Evolutionary conservation across 371 early-diverging fungal genomes (phyloP).

Genomic region (Mucor indicus): DNA sequence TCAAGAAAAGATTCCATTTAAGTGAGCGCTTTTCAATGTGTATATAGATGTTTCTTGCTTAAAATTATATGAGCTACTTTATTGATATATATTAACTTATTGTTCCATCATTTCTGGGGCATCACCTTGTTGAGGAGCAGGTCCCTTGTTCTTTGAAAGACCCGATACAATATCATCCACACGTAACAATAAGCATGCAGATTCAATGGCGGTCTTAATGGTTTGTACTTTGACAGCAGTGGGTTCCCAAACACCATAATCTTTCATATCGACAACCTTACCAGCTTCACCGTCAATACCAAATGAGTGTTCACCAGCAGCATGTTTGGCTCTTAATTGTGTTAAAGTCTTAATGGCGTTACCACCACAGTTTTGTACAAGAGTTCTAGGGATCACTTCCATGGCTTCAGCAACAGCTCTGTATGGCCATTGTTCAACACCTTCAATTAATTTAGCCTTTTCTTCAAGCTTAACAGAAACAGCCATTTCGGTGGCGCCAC

Average conservation of each 20-base stretch:
- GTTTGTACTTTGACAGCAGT: conserved; percentile 99
- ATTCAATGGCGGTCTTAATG: conserved; percentile 99
- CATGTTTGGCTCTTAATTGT: conserved; percentile 95
- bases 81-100: too few relatives aligned
- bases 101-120: conserved; percentile 13
- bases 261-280: conserved; percentile 94
- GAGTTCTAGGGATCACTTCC: conserved; percentile 97
- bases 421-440: conserved; percentile 97
- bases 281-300: conserved; percentile 98
- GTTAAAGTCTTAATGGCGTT: conserved; percentile 95
- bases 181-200: conserved; percentile 89
- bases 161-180: conserved; percentile 98
- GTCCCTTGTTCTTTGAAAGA: conserved; percentile 62
- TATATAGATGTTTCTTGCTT: too few relatives aligned
- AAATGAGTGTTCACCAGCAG: conserved; percentile 81
- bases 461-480: conserved; percentile 85
- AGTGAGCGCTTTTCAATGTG: too few relatives aligned
- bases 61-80: too few relatives aligned
- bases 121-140: conserved; percentile 17
- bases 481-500: conserved; percentile 99
- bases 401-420: conserved; percentile 93
- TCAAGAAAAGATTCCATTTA: too few relatives aligned
- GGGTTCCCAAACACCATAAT: conserved; percentile 99
- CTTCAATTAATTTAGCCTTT: conserved; percentile 87
- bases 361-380: conserved; percentile 98